Evolutionary conservation across 2,329 filamentous ascomycete species (phyloP).

Genomic region (Colletotrichum scovillei): DNA sequence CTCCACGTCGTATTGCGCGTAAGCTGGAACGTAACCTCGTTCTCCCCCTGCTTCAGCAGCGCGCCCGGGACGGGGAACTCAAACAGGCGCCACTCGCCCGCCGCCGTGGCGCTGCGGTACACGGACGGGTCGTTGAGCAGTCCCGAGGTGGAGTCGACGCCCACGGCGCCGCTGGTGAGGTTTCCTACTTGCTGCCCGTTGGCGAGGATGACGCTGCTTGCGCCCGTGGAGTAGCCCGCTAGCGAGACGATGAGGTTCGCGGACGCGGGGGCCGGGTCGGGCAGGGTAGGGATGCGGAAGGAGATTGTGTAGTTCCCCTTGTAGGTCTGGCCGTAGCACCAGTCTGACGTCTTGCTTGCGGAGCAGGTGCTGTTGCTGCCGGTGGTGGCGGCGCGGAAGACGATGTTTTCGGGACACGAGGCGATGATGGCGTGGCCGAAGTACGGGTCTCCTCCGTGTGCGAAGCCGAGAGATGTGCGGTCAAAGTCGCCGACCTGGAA

Average conservation of each 20-base stretch:
- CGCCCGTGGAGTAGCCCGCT: conserved; percentile 56
- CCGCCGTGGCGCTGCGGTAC: conserved; percentile 58
- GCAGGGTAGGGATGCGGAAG: conserved; percentile 39
- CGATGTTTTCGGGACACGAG: conserved; percentile 56
- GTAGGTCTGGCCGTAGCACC: conserved; percentile 60
- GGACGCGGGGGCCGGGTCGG: conserved; percentile 36
- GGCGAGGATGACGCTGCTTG: conserved; percentile 51
- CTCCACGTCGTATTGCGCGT: conserved; percentile 42
- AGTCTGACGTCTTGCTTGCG: conserved; percentile 48
- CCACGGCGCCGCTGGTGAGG: conserved; percentile 46
- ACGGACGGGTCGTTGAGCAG: conserved; percentile 56
- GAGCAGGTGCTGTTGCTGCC: conserved; percentile 35
- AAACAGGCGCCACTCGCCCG: conserved; percentile 59
- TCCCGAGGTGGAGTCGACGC: conserved; percentile 21
- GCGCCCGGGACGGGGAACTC: conserved; percentile 47
- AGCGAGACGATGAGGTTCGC: conserved; percentile 55
- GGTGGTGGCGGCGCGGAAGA: conserved; percentile 48
- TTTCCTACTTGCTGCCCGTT: conserved; percentile 54
- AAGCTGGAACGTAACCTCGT: conserved; percentile 42
- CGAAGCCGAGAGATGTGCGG: conserved; percentile 32
- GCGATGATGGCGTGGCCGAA: conserved; percentile 55
- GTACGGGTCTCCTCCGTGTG: conserved; percentile 44
- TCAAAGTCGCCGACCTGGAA: conserved; percentile 50
- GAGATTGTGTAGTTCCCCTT: conserved; percentile 49
- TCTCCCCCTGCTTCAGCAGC: conserved; percentile 38